Base-by-base conservation (phyloP, 352 stramenopile genomes). In the Globisporangium lucens region DNA sequence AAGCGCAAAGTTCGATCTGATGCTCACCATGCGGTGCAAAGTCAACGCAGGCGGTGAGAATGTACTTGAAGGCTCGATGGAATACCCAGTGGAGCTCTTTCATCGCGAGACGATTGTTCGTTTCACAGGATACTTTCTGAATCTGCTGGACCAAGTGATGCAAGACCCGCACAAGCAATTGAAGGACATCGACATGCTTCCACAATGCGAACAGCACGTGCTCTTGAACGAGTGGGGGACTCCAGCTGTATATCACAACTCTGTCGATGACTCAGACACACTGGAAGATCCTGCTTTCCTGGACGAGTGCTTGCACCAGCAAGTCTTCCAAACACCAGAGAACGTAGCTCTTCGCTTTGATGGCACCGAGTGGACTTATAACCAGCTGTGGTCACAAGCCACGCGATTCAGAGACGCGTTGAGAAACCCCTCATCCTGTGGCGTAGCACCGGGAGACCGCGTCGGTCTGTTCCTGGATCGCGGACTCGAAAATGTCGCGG, bases 1-100 rank as follows among this genome's bases (percentile, higher is more conserved):
- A 3, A 75, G 72, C 1, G 73, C 79, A 59, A 89, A 88, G 61
- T 90, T 90, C 62, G 77, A 88, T 61, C 75, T 88, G 61, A 90
- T 90, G 79, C 67, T 90, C 15, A 84, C 72, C 30, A 87, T 90
- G 79, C 70, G 78, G 2, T 56, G 66, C 8, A 55, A 46, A 4
- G 10, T 30, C 13, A 30, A 72, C 49, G 24, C 1, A 1, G 13
- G 63, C 8, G 59, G 43, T 3, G 41, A 61, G 1, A 70, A 58
- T 0, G 72, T 82, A 2, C 67, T 87, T 7, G 80, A 89, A 41
- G 79, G 81, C 27, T 74, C 71, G 27, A 74, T 89, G 57, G 77
- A 86, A 64, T 89, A 79, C 36, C 66, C 74, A 1, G 68, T 71
- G 0, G 66, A 68, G 17, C 61, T 66, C 20, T 87, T 89, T 63